Evolutionary conservation across 2,329 filamentous ascomycete species (phyloP).

Genomic region (Alternaria longipes): DNA sequence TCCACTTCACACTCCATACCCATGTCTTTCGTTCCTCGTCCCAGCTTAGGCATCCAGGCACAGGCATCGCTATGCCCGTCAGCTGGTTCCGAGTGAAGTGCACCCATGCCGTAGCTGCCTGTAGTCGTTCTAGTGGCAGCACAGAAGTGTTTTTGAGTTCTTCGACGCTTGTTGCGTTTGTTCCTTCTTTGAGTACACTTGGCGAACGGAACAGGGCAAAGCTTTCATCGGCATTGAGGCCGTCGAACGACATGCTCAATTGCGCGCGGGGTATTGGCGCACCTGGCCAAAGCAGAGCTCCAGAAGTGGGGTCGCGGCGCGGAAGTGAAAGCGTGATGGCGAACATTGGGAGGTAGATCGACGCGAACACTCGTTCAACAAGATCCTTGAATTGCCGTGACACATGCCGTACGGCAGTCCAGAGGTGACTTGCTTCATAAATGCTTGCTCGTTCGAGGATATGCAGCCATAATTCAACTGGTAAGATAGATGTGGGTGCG

Average conservation of each 20-base stretch:
- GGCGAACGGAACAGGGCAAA: slow-evolving; percentile 22
- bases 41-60: slow-evolving; percentile 28
- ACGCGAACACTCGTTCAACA: slow-evolving; percentile 28
- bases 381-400: slow-evolving; percentile 25
- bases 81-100: slow-evolving; percentile 19
- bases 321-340: slow-evolving; percentile 29
- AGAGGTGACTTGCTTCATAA: slow-evolving; percentile 26
- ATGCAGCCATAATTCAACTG: slow-evolving; percentile 31
- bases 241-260: slow-evolving; percentile 20
- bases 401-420: slow-evolving; percentile 27
- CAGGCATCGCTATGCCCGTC: slow-evolving; percentile 18
- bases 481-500: slow-evolving; percentile 5
- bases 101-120: slow-evolving; percentile 28
- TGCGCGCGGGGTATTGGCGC: slow-evolving; percentile 21
- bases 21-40: slow-evolving; percentile 26
- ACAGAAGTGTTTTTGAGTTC: slow-evolving; percentile 17
- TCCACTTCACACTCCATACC: slow-evolving; percentile 35
- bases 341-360: slow-evolving; percentile 23
- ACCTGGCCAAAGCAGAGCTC: slow-evolving; percentile 22
- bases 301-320: slow-evolving; percentile 27
- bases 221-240: slow-evolving; percentile 5
- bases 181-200: slow-evolving; percentile 6
- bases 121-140: slow-evolving; percentile 28
- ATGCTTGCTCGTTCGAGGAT: slow-evolving; percentile 18
- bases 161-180: slow-evolving; percentile 18